A percentile compares a stretch with the other conserved stretches of the same genome.
Evolutionary conservation across 1,139 yeast species (phyloP).

Genomic region (Scheffersomyces stambukii): DNA sequence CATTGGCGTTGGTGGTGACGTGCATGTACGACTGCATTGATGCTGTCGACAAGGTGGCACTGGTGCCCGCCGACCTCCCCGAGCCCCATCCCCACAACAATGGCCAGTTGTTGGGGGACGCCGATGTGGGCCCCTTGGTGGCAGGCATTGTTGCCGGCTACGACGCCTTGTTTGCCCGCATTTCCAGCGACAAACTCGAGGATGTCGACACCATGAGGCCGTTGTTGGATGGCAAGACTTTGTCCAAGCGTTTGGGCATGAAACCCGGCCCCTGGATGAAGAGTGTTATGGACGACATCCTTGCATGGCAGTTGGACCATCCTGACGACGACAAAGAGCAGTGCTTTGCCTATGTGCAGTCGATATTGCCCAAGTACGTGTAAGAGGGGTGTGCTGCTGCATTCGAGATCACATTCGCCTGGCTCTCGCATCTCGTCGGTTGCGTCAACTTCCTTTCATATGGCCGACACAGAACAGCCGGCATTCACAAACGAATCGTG

Average conservation of each 20-base stretch:
- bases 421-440: background rate
- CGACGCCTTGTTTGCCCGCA: conserved; percentile 24
- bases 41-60: conserved; percentile 3
- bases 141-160: conserved; percentile 20
- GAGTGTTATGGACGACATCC: conserved; percentile 46
- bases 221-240: conserved; percentile 65
- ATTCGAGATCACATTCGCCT: background rate
- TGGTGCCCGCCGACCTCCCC: conserved; percentile 10
- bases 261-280: conserved; percentile 89
- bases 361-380: conserved; percentile 7
- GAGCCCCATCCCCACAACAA: conserved; percentile 6
- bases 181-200: conserved; percentile 28
- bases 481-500: background rate
- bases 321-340: conserved; percentile 53
- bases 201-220: conserved; percentile 48
- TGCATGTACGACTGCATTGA: conserved; percentile 24
- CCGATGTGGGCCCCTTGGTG: conserved; percentile 5
- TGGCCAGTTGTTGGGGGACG: conserved; percentile 5
- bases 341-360: conserved; percentile 44
- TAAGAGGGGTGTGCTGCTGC: background rate
- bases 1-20: conserved; percentile 33
- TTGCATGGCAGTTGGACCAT: conserved; percentile 73
- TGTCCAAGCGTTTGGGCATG: conserved; percentile 44
- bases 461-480: background rate
- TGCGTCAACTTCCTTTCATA: background rate